Percentiles rank a stretch among this genome's conserved stretches.
phyloP scores from a whole-genome alignment of 1,139 yeast species.

The Candida sp. region DNA sequence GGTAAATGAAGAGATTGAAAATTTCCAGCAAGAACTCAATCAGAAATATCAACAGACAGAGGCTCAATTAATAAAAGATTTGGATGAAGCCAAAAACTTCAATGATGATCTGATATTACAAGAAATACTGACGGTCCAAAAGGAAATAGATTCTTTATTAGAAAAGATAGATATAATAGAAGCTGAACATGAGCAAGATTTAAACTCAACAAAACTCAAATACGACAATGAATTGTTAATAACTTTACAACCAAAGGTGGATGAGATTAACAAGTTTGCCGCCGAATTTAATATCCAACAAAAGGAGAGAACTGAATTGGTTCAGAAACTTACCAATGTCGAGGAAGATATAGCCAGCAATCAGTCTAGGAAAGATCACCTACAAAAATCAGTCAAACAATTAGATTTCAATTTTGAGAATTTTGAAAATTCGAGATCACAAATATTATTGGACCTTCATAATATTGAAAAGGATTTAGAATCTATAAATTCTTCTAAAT shows the following conservation, averaged over 20 bases:
- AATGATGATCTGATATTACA: slow-evolving; percentile 19
- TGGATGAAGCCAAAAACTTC: slow-evolving; percentile 21
- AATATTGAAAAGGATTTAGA: neutral
- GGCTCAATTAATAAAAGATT: slow-evolving; percentile 28
- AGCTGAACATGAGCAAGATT: slow-evolving; percentile 13
- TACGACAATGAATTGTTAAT: slow-evolving; percentile 8
- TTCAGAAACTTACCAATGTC: neutral
- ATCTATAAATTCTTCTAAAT: slow-evolving; percentile 5
- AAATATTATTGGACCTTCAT: slow-evolving; percentile 1
- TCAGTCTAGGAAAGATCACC: slow-evolving; percentile 6
- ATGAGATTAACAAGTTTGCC: slow-evolving; percentile 14
- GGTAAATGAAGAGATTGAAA: slow-evolving; percentile 20
- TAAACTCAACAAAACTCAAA: slow-evolving; percentile 15
- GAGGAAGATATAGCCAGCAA: neutral
- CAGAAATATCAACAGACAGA: slow-evolving; percentile 28
- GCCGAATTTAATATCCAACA: slow-evolving; percentile 9
- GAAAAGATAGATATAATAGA: slow-evolving; percentile 11
- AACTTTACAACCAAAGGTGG: slow-evolving; percentile 11
- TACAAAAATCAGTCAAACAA: slow-evolving; percentile 5
- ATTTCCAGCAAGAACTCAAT: slow-evolving; percentile 19
- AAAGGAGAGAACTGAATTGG: neutral
- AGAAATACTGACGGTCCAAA: slow-evolving; percentile 12
- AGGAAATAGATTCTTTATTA: slow-evolving; percentile 9
- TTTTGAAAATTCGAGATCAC: slow-evolving; percentile 10
- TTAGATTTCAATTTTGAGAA: slow-evolving; percentile 10